Evolutionary conservation across 257 asterid species (phyloP), one percentile per base, ranked within the genome.

Genomic region (Leonotis leonurus): DNA sequence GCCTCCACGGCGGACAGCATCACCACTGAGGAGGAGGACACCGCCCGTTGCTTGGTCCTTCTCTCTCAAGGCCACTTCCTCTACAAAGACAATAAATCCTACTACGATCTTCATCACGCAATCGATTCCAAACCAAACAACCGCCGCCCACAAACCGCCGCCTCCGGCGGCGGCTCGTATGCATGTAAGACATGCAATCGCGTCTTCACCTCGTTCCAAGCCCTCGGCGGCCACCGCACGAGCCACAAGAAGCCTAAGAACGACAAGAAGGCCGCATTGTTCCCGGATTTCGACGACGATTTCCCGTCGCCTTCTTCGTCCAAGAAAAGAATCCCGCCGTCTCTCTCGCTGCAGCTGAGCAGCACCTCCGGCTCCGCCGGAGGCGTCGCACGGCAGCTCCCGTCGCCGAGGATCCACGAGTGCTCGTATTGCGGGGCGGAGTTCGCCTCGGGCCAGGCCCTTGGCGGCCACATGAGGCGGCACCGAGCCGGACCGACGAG

Each of bases 191-290:
- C 90, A 0, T 83, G 90, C 52, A 46, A 74, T n/a, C 76, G 84
- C 26, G 65, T 72, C 3, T 83, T 83, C 60, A 17, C 76, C 18
- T 83, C 86, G 7, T 83, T 80, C 57, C 90, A 83, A 53, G 90
- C 90, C 36, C 75, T 83, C 0, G 90, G 90, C 4, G 90, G 90
- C 65, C 90, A 80, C 74, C 69, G 90, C 13, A 81, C 90, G 2
- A 80, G 90, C 80, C 90, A 83, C 32, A 83, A 78, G 70, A 83
- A 80, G 61, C 76, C 81, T 2, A 80, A 73, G 13, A 59, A 60
- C 68, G 75, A 62, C 36, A 58, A 74, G 8, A 68, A 61, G 16
- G 1, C 29, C 0, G 40, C 54, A 3, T 0, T 46, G 12, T 13
- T 35, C 13, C 71, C 62, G 2, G 70, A 73, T 6, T 56, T 50